These are phyloP conservation scores for Chlorociboria aeruginascens DNA, from an alignment of 495 filamentous ascomycete genomes.

Conservation along the genomic window DNA sequence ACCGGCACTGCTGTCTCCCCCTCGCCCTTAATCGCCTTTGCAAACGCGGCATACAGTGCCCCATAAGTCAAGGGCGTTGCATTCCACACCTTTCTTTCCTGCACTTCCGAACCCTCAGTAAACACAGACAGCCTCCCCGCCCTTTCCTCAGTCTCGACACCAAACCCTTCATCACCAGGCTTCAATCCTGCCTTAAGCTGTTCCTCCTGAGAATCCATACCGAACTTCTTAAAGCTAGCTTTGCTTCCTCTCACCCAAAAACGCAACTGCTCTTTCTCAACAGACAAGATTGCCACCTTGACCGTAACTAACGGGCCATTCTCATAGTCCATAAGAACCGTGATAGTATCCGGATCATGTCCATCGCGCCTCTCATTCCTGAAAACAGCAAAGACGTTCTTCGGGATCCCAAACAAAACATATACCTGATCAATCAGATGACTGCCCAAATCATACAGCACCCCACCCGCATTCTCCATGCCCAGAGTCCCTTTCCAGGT, in stretches of 20 bases:
- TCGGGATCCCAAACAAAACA: conserved; percentile 65
- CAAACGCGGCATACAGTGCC: conserved; percentile 61
- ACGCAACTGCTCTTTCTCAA: conserved; percentile 57
- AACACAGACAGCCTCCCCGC: conserved; percentile 31
- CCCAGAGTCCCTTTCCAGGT: conserved; percentile 59
- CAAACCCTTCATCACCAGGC: conserved; percentile 54
- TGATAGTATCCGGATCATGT: conserved; percentile 57
- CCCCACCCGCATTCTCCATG: conserved; percentile 53
- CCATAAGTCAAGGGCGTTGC: conserved; percentile 59
- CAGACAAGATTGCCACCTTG: conserved; percentile 58
- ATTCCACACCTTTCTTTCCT: conserved; percentile 35
- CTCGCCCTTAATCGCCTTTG: conserved; percentile 48
- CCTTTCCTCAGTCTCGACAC: conserved; percentile 40
- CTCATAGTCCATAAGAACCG: conserved; percentile 56
- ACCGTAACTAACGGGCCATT: conserved; percentile 45
- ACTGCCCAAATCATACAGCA: conserved; percentile 72
- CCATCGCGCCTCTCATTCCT: conserved; percentile 50
- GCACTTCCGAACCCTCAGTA: conserved; percentile 22
- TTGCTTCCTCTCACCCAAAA: conserved; percentile 75
- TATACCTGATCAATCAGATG: conserved; percentile 78
- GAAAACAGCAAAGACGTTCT: conserved; percentile 54
- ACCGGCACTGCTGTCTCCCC: conserved; percentile 52
- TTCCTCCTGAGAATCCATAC: conserved; percentile 73
- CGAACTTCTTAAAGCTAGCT: conserved; percentile 70
- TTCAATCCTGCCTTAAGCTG: conserved; percentile 59